phyloP scores from a whole-genome alignment of 139 green algal genomes.

The Protoeuglena noctilucae region DNA sequence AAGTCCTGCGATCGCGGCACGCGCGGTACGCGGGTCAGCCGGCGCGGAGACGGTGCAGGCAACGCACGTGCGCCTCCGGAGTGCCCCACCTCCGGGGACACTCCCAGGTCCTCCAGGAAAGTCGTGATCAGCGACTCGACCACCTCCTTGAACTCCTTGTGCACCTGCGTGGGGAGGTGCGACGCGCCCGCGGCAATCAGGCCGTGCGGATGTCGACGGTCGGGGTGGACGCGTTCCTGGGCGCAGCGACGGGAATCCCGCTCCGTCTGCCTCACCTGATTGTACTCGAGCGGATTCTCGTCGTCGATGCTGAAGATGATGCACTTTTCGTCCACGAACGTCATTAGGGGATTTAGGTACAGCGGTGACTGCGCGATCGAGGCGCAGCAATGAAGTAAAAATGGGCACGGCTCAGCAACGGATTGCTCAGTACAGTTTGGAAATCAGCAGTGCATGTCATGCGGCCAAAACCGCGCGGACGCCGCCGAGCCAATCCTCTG shows the following conservation, averaged over 20 bases:
- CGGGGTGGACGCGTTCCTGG: no score
- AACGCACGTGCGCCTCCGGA: no score
- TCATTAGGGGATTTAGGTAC: conserved; percentile 41
- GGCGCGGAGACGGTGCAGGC: no score
- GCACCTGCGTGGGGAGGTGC: conserved; percentile 5
- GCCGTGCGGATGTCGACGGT: no score
- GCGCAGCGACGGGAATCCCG: neutral
- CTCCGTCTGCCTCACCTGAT: conserved; percentile 9
- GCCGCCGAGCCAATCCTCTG: neutral
- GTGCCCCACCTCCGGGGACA: conserved; percentile 19
- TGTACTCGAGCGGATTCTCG: conserved; percentile 49
- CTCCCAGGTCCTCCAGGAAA: conserved; percentile 35
- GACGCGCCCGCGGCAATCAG: no score
- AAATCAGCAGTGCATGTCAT: neutral
- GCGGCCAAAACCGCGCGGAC: neutral
- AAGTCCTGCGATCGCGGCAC: no score
- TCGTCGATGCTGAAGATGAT: conserved; percentile 37
- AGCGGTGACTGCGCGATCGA: conserved; percentile 14
- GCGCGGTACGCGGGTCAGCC: no score
- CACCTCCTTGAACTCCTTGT: conserved; percentile 35
- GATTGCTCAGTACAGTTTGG: neutral
- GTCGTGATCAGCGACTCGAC: conserved; percentile 35
- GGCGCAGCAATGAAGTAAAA: no score
- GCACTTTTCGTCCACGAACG: conserved; percentile 38
- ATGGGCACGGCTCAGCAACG: neutral